Conservation (phyloP, 257 asterid genomes). For the Fraxinus quadrangulata region DNA sequence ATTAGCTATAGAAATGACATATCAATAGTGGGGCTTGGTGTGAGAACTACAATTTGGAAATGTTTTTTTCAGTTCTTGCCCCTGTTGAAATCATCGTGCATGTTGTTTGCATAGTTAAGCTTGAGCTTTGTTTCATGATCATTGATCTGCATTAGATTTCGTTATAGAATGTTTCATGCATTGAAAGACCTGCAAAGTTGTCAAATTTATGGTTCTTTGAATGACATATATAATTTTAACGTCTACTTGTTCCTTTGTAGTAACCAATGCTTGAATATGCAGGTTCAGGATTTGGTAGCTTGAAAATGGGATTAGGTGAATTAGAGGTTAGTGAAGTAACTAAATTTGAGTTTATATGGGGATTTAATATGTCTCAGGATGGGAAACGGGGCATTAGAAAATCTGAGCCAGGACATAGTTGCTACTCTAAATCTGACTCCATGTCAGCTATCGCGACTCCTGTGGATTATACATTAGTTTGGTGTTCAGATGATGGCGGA, state of each 20-base stretch:
- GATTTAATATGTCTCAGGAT: conserved; percentile 51
- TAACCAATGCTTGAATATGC: conserved; percentile 25
- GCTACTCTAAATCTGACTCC: conserved; percentile 12
- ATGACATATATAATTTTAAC: conserved; percentile 4
- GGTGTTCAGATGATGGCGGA: conserved; percentile 62
- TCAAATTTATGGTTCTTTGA: neutral
- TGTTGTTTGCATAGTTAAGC: neutral
- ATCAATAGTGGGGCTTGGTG: neutral
- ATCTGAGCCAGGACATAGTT: conserved; percentile 22
- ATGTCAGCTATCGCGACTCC: conserved; percentile 63
- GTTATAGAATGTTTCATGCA: neutral
- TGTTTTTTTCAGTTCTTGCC: neutral
- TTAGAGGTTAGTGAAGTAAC: conserved; percentile 68
- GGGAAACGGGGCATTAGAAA: conserved; percentile 58
- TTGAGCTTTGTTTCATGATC: conserved; percentile 6
- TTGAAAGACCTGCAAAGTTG: neutral
- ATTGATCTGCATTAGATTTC: neutral
- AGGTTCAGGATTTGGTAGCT: conserved; percentile 71
- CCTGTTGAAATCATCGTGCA: neutral
- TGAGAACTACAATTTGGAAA: neutral
- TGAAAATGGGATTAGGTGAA: conserved; percentile 64
- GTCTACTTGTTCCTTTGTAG: conserved; percentile 17
- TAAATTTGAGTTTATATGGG: conserved; percentile 65
- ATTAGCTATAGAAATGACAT: neutral
- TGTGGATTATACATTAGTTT: conserved; percentile 61